Evolutionary conservation across 495 filamentous ascomycete species (phyloP), one percentile per base, ranked within the genome.

Genomic region (Amorphotheca resinae): DNA sequence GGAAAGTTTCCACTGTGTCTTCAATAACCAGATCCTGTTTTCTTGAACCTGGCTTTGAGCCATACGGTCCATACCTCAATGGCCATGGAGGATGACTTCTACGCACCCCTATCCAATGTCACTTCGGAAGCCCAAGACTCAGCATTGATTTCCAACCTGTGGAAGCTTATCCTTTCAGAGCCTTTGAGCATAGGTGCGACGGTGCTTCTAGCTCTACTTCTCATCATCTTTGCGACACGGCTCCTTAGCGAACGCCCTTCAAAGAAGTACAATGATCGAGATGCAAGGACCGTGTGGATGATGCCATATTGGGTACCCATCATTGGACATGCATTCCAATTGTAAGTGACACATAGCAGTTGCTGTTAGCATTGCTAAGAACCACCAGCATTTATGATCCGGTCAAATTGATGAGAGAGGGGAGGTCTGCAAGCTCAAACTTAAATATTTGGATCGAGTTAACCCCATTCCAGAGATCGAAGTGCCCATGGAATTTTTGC

Each of bases 301-400:
- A 41, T 66, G 8, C 74, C 76, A 9, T 80, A 79, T 58, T 81
- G 73, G 72, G 41, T 79, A 6, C 76, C 76, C 9, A 61, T 66
- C 46, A 26, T 79, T 1, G 72, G 76, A 30, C 75, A 80, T 61
- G 58, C 66, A 9, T 42, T 66, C 58, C 64, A 15, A 63, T 75
- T 52, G 46, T 66, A 12, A 63, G 66, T 53, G 52, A 68, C 39
- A 60, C 65, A 53, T 3, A 36, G 20, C 18, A 58, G 18, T 66
- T 14, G 68, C 72, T 36, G 44, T 72, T 9, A 49, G 52, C 22
- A 14, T 22, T 32, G 50, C 60, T 41, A 20, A 49, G 18, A 14
- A n/a, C 62, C 4, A 60, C 61, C 69, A 76, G 53, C 22, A 61
- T 62, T 16, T 30, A 39, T 23, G 33, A 56, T 23, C 38, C 37